Evolutionary conservation across 495 filamentous ascomycete genomes (phyloP), one percentile per base, ranked within the genome.

Genomic region (Aspergillus ostianus): DNA sequence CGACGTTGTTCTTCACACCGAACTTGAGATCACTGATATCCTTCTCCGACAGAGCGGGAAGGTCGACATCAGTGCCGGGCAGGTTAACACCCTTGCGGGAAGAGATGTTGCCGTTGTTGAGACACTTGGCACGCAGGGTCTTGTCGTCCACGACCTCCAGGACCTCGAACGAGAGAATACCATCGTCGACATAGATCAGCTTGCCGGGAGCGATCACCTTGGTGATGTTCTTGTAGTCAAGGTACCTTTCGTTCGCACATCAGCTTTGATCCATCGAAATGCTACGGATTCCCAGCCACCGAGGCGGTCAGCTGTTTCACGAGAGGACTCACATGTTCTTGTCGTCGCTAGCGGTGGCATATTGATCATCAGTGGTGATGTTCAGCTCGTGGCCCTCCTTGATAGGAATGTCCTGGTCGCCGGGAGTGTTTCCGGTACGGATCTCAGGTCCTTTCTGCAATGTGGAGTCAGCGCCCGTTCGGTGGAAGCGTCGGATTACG

Each of bases 181-280:
- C 94, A 67, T 98, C 94, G 69, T 98, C 94, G 63, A 98, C 95
- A 78, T 95, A 98, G 83, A 98, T 96, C 73, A 89, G 88, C 67
- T 93, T 92, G 67, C 95, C 95, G n/a, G 84, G 77, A 64, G 87
- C 73, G 73, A 98, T 98, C 69, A 98, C 93, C 79, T 93, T 96
- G 79, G 94, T 97, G 82, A 98, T 97, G 84, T 98, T 98, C 87
- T 93, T 93, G 80, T 98, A 98, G 81, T 98, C 94, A 68, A 98
- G 90, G 66, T 92, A 96, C 92, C 92, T 97, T 61, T 51, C 56
- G 9, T 41, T 10, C 36, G 36, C 36, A 12, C 36, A 15, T 41
- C 36, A 41, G 36, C 13, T 41, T 41, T 41, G 36, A 15, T 12
- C 36, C 36, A 41, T 41, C 29, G 6, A 41, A 4, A 41, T 17